Evolutionary conservation across 176 grass and related monocot species (phyloP).

Genomic region (Zea luxurians): DNA sequence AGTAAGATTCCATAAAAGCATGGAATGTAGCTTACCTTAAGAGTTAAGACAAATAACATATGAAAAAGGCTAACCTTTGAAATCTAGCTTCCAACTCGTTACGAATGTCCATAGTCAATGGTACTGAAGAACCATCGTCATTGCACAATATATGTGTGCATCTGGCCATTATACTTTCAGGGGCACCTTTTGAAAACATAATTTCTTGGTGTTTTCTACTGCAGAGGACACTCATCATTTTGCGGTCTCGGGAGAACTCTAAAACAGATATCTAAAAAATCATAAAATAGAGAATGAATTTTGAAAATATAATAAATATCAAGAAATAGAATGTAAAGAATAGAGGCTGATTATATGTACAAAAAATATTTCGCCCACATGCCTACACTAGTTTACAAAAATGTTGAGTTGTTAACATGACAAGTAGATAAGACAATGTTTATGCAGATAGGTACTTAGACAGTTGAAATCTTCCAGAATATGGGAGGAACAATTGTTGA

Average conservation of each 20-base stretch:
- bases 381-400: conserved; percentile 8
- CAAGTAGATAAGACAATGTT: not conserved
- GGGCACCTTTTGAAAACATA: conserved; percentile 99
- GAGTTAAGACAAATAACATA: conserved; percentile 23
- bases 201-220: conserved; percentile 91
- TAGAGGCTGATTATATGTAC: not conserved
- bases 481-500: conserved; percentile 16
- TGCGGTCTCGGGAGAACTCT: conserved; percentile 95
- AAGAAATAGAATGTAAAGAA: conserved; percentile 27
- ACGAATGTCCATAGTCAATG: conserved; percentile 77
- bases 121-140: conserved; percentile 88
- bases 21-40: conserved; percentile 14
- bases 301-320: conserved; percentile 23
- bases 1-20: conserved; percentile 1
- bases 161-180: conserved; percentile 83
- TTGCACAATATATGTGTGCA: conserved; percentile 97
- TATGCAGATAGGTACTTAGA: conserved; percentile 14
- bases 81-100: conserved; percentile 85
- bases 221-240: conserved; percentile 99
- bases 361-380: conserved; percentile 5
- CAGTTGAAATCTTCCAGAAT: conserved; percentile 4
- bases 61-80: conserved; percentile 59
- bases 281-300: conserved; percentile 34
- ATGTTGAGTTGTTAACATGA: conserved; percentile 3
- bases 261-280: conserved; percentile 75